These are phyloP conservation scores for Lactifluus echinatus DNA, from an alignment of 768 basidiomycete genomes.

Conservation along the genomic window DNA sequence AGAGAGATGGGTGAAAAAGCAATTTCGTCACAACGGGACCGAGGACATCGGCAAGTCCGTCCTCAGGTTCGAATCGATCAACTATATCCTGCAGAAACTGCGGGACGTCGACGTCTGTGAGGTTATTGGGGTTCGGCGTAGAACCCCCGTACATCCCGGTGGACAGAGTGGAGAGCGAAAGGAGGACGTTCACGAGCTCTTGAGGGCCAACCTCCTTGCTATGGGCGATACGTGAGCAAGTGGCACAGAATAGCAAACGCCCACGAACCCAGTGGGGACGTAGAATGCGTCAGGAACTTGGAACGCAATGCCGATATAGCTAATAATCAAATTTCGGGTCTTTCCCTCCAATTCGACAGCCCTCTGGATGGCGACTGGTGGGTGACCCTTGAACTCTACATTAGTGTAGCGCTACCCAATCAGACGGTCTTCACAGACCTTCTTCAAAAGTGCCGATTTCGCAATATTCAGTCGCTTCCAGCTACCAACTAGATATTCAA, in stretches of 20 bases:
- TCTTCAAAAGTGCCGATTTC: slow-evolving; percentile 48
- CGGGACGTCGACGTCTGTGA: slow-evolving; percentile 62
- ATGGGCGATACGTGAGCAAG: not conserved
- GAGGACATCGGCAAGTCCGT: slow-evolving; percentile 73
- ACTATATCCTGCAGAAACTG: slow-evolving; percentile 80
- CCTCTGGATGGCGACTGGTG: slow-evolving; percentile 50
- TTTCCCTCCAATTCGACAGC: slow-evolving; percentile 64
- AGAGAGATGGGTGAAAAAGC: slow-evolving; percentile 56
- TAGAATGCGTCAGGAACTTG: slow-evolving; percentile 96
- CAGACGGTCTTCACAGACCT: slow-evolving; percentile 34
- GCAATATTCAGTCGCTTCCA: slow-evolving; percentile 80
- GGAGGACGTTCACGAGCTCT: slow-evolving; percentile 76
- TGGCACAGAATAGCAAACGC: not conserved
- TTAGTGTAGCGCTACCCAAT: not conserved
- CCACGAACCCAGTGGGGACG: slow-evolving; percentile 64
- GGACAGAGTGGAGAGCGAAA: slow-evolving; percentile 62
- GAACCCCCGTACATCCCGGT: slow-evolving; percentile 51
- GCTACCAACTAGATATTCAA: slow-evolving; percentile 83
- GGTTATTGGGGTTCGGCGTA: slow-evolving; percentile 37
- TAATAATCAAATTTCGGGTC: slow-evolving; percentile 73
- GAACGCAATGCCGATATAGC: slow-evolving; percentile 79
- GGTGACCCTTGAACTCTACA: slow-evolving; percentile 42
- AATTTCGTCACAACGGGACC: slow-evolving; percentile 58
- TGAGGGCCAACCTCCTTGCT: slow-evolving; percentile 67
- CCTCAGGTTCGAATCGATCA: slow-evolving; percentile 68